A percentile compares a stretch with the other conserved stretches of the same genome.
Evolutionary conservation across 345 rosid genomes (phyloP).

Genomic region (Bruguiera parviflora): DNA sequence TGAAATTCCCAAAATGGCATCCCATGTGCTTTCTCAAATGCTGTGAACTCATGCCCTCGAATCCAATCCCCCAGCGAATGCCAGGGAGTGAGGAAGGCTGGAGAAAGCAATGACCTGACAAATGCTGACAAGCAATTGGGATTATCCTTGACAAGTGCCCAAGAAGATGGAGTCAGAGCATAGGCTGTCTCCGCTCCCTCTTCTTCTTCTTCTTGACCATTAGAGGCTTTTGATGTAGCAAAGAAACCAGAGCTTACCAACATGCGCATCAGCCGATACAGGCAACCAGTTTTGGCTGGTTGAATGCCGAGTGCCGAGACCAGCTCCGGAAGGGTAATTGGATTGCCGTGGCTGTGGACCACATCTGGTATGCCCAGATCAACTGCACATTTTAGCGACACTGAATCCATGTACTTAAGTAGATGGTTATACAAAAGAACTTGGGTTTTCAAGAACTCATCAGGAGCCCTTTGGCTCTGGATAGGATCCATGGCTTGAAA

Average conservation of each 20-base stretch:
- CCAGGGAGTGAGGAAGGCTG: slow-evolving; percentile 28
- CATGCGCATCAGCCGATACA: slow-evolving; percentile 42
- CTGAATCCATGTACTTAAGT: slow-evolving; percentile 38
- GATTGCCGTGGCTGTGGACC: slow-evolving; percentile 35
- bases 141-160: slow-evolving; percentile 34
- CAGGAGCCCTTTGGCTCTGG: slow-evolving; percentile 6
- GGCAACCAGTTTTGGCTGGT: slow-evolving; percentile 21
- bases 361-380: slow-evolving; percentile 43
- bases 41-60: slow-evolving; percentile 8
- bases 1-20: slow-evolving; percentile 25
- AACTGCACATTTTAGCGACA: slow-evolving; percentile 46
- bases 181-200: slow-evolving; percentile 26
- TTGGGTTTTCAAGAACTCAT: slow-evolving; percentile 42
- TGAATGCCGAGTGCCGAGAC: slow-evolving; percentile 32
- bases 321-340: slow-evolving; percentile 41
- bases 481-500: slow-evolving; percentile 12
- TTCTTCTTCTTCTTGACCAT: slow-evolving; percentile 2
- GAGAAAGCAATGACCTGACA: slow-evolving; percentile 26
- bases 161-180: slow-evolving; percentile 34
- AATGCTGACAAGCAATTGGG: slow-evolving; percentile 33
- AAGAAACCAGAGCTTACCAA: slow-evolving; percentile 43
- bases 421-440: slow-evolving; percentile 34
- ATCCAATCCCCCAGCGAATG: slow-evolving; percentile 34
- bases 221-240: background rate
- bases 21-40: slow-evolving; percentile 40